Base-by-base conservation (phyloP, 164 flowering plant genomes). In the Magnolia sinica region DNA sequence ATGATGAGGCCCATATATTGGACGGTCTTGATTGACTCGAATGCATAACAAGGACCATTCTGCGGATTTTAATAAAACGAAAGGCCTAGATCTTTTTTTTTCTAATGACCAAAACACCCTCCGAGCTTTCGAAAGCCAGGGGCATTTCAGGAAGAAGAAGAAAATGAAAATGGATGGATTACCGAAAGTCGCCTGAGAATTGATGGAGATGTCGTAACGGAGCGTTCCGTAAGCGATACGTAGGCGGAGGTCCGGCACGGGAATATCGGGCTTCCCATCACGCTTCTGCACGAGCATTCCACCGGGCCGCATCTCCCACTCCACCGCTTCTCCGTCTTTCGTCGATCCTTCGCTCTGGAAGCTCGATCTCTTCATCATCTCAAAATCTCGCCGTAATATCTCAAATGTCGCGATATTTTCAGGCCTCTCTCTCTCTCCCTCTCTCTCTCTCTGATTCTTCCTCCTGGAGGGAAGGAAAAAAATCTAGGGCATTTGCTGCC, bases 251-350 rank as follows among this genome's bases (percentile, higher is more conserved):
- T 71, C 76, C 10, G 86, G 87, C 13, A 78, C 72, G 4, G 76
- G 50, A 55, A 20, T 68, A 10, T 81, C 84, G 69, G 77, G n/a
- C 2, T 67, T 68, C 2, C 72, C 83, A 59, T 65, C 77, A 64
- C 93, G 72, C 70, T 83, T 88, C 78, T 90, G 95, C 61, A 91
- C 95, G 79, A 91, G 70, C 95, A 90, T 89, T 29, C 95, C 95
- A 13, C 93, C 91, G 0, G 95, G 93, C 51, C 93, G 79, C 90
- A 87, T 77, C 76, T 91, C 95, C 86, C 93, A 91, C 72, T 84
- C 84, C 8, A 78, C 63, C 11, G 76, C 85, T 64, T 80, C 85
- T 1, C 80, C 87, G 45, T 64, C 65, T 0, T 74, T 45, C 70
- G 76, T 65, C 22, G 59, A 18, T 23, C 51, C 55, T 16, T 79